A percentile compares a stretch with the other conserved stretches of the same genome.
Conservation (phyloP, 768 basidiomycete species). For the Tephrocybe sp. region DNA sequence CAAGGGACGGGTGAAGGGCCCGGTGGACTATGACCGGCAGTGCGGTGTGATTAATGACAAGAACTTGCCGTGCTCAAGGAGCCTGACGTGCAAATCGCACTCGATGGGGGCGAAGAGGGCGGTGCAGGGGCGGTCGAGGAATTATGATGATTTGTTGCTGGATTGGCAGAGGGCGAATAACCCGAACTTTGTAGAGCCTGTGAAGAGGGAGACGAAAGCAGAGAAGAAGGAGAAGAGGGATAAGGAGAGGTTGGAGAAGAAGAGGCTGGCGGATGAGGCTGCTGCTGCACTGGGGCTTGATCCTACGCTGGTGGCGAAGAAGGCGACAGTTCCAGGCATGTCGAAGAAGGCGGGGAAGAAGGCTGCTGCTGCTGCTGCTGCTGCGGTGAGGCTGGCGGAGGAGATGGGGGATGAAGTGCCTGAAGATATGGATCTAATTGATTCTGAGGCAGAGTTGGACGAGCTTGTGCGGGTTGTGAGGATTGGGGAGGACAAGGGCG, state of each 20-base stretch:
- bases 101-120: slow-evolving; percentile 96
- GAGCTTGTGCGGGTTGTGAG: slow-evolving; percentile 65
- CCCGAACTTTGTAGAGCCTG: slow-evolving; percentile 86
- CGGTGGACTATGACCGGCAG: slow-evolving; percentile 88
- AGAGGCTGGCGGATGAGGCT: slow-evolving; percentile 67
- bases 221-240: slow-evolving; percentile 87
- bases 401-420: slow-evolving; percentile 55
- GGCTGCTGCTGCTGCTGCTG: slow-evolving; percentile 50
- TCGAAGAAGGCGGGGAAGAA: slow-evolving; percentile 70
- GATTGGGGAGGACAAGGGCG: slow-evolving; percentile 53
- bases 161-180: slow-evolving; percentile 92
- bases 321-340: slow-evolving; percentile 37
- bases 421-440: slow-evolving; percentile 77
- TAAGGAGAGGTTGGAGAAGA: slow-evolving; percentile 81
- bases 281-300: slow-evolving; percentile 62
- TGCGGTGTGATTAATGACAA: slow-evolving; percentile 99
- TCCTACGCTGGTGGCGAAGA: slow-evolving; percentile 42
- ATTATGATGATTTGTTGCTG: slow-evolving; percentile 83
- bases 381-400: slow-evolving; percentile 48
- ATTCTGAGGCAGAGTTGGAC: slow-evolving; percentile 86
- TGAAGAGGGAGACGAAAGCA: slow-evolving; percentile 82
- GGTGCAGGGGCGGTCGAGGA: slow-evolving; percentile 80
- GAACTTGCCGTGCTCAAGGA: slow-evolving; percentile 87
- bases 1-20: slow-evolving; percentile 80
- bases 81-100: slow-evolving; percentile 97